Base-by-base conservation (phyloP, 2,329 filamentous ascomycete species). In the Ramichloridium luteum region DNA sequence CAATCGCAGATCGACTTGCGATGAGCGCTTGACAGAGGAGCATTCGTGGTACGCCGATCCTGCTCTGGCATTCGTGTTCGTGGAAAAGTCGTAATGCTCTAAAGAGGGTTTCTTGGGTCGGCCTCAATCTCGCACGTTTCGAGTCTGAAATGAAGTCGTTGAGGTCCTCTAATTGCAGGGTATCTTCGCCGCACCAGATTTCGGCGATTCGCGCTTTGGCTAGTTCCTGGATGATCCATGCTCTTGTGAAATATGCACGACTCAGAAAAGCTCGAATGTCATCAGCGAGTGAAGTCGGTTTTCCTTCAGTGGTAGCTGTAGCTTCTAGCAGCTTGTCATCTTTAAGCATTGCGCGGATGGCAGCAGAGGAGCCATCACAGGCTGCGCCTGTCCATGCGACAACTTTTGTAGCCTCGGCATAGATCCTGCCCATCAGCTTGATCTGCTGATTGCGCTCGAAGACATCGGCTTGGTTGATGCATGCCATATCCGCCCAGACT, bases 401-500 rank as follows among this genome's bases (percentile, higher is more conserved):
- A 16, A 36, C 28, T 11, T 20, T 25, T 12, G n/a, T 5, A 6
- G 33, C 28, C 13, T 27, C 6, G 6, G 5, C 16, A 13, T 5
- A 36, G 17, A 36, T 32, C 10, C 11, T 3, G n/a, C 13, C 29
- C 34, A 36, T 36, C n/a, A 27, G 25, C 28, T 14, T 25, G 12
- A 32, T 22, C 23, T 36, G 34, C 6, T 32, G 20, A 18, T 6
- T 32, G 4, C 23, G 28, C 20, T 35, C 33, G 15, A 25, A 11
- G 11, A 25, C 4, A 13, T 32, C 22, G 5, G 15, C 11, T 18
- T 35, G 33, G 14, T 35, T 18, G 22, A 35, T 35, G 14, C 33
- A 35, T 4, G 32, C 17, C 5, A 27, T 27, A 27, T 35, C 33
- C 3, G 33, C 33, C 33, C 33, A 35, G 4, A 53, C 15, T 14